These are phyloP conservation scores for Stemphylium vesicarium DNA, from an alignment of 2,329 filamentous ascomycete species.

Conservation along the genomic window DNA sequence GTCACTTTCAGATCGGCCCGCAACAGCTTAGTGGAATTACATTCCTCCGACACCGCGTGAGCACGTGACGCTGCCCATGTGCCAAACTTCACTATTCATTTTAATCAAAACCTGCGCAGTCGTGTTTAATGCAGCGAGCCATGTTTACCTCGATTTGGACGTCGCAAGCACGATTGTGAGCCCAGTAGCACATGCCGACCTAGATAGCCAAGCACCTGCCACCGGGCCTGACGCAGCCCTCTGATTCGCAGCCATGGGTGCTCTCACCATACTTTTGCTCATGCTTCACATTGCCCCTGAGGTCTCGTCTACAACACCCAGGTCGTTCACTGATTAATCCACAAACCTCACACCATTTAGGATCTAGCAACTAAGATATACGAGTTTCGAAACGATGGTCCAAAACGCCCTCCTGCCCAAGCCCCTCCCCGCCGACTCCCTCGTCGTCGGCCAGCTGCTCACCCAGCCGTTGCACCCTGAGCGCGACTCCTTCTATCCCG, in stretches of 20 bases:
- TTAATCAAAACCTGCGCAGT: not conserved
- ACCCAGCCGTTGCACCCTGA: constrained; percentile 47
- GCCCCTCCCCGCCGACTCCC: constrained; percentile 42
- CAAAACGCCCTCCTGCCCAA: constrained; percentile 47
- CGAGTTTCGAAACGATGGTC: constrained; percentile 32
- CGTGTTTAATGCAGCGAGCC: constrained; percentile 7
- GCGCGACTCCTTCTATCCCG: constrained; percentile 45
- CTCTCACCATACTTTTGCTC: constrained; percentile 16
- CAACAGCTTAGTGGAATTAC: constrained; percentile 2
- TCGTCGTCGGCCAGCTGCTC: constrained; percentile 47
- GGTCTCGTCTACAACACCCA: constrained; percentile 1
- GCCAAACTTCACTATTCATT: constrained; percentile 6
- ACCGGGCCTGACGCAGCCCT: constrained; percentile 22
- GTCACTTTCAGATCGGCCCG: constrained; percentile 3
- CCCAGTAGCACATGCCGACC: constrained; percentile 19
- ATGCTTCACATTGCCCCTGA: constrained; percentile 4
- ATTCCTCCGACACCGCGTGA: constrained; percentile 16
- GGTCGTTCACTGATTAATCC: not conserved
- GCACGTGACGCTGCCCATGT: constrained; percentile 21
- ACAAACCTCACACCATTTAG: not conserved
- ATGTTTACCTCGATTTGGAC: constrained; percentile 28
- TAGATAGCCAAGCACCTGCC: constrained; percentile 25
- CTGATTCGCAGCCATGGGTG: constrained; percentile 26
- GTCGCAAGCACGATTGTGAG: constrained; percentile 29
- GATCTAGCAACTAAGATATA: not conserved